phyloP scores from a whole-genome alignment of 768 basidiomycete genomes.

The Cystofilobasidium macerans region DNA sequence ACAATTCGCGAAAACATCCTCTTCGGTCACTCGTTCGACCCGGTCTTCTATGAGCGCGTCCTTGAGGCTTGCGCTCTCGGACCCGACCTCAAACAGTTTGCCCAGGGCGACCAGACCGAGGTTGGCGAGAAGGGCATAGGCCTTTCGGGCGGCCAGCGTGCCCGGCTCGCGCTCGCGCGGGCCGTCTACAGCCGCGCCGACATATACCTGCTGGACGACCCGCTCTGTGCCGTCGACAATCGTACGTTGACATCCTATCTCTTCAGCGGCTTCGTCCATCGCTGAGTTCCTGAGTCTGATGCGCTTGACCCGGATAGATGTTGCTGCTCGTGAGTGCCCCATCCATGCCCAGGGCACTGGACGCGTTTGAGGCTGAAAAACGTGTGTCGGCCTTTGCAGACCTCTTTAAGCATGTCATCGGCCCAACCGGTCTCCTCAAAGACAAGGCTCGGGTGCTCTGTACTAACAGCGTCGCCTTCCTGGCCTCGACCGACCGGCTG shows the following conservation, averaged over 20 bases:
- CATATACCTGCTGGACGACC: slow-evolving; percentile 82
- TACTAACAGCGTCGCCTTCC: slow-evolving; percentile 77
- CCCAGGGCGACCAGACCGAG: slow-evolving; percentile 55
- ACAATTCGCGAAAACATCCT: slow-evolving; percentile 81
- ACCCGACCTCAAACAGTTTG: slow-evolving; percentile 65
- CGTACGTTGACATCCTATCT: not conserved
- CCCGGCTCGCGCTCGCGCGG: slow-evolving; percentile 47
- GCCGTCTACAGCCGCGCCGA: slow-evolving; percentile 88
- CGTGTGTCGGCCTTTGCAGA: slow-evolving; percentile 10
- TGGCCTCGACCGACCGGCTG: slow-evolving; percentile 64
- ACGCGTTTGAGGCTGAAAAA: too few relatives aligned
- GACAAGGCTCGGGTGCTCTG: slow-evolving; percentile 74
- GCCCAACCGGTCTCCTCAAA: slow-evolving; percentile 68
- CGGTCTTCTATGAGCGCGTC: slow-evolving; percentile 63
- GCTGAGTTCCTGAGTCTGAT: too few relatives aligned
- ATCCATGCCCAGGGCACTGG: too few relatives aligned
- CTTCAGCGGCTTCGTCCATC: too few relatives aligned
- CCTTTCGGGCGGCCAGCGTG: slow-evolving; percentile 37
- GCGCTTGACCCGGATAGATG: too few relatives aligned
- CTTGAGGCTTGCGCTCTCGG: slow-evolving; percentile 81
- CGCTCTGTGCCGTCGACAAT: slow-evolving; percentile 55
- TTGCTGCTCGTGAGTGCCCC: slow-evolving; percentile 23
- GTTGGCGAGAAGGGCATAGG: slow-evolving; percentile 38
- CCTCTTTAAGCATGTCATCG: slow-evolving; percentile 64
- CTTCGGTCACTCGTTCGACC: slow-evolving; percentile 78